These are phyloP conservation scores for Mesembryanthemum crystallinum DNA, from an alignment of 148 eudicot genomes.

Conservation along the genomic window DNA sequence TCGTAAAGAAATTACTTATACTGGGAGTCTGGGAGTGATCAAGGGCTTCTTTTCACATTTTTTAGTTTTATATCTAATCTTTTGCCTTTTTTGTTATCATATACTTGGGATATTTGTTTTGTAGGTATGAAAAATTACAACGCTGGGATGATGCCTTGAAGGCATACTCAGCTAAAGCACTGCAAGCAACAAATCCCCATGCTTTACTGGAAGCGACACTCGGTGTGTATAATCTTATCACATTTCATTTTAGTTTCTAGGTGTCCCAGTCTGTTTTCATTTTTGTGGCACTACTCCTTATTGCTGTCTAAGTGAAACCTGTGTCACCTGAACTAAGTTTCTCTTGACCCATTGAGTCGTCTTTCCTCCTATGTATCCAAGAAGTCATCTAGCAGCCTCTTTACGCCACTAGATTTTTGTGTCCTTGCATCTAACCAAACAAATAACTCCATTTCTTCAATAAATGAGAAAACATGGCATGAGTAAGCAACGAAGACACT, in stretches of 20 bases:
- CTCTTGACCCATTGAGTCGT: too few species aligned
- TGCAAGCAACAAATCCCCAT: constrained; percentile 61
- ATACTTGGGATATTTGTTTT: constrained; percentile 26
- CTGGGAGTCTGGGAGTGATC: too few species aligned
- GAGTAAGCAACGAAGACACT: too few species aligned
- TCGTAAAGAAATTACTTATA: not conserved
- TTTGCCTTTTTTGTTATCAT: not conserved
- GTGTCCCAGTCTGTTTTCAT: not conserved
- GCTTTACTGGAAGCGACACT: constrained; percentile 82
- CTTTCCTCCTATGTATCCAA: too few species aligned
- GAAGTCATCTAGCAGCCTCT: too few species aligned
- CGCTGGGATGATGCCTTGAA: constrained; percentile 97
- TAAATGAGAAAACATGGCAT: too few species aligned
- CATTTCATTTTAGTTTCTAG: not conserved
- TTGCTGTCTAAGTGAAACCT: too few species aligned
- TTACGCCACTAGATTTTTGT: too few species aligned
- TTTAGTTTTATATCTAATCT: not conserved
- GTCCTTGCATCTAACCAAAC: too few species aligned
- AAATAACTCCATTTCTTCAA: too few species aligned
- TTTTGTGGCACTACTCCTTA: not conserved
- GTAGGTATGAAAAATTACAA: constrained; percentile 94
- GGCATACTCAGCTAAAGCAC: constrained; percentile 81
- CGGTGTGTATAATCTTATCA: constrained; percentile 45
- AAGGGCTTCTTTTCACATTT: not conserved
- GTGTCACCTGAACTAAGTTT: too few species aligned